Conservation (phyloP, 192 early-diverging fungal species). For the Pilaira anomala region DNA sequence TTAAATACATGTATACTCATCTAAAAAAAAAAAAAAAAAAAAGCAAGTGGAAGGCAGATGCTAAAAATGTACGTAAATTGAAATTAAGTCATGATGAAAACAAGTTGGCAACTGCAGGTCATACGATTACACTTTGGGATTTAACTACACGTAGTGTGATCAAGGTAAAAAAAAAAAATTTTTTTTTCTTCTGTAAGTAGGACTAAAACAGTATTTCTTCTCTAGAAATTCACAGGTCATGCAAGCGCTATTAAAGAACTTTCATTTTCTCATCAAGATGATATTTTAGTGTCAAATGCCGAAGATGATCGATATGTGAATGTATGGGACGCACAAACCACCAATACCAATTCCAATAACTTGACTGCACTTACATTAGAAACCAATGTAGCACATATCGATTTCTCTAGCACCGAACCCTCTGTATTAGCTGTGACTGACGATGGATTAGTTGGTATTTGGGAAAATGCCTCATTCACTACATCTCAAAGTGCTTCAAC, state of each 20-base stretch:
- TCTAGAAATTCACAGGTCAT: conserved; percentile 51
- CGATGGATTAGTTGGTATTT: conserved; percentile 49
- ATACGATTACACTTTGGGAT: conserved; percentile 56
- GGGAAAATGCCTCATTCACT: conserved; percentile 43
- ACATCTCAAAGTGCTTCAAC: not conserved
- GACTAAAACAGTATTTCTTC: not conserved
- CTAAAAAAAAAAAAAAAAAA: not conserved
- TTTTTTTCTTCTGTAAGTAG: not conserved
- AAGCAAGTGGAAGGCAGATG: conserved; percentile 53
- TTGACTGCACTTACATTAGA: conserved; percentile 48
- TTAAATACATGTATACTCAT: conserved; percentile 6
- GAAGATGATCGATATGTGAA: conserved; percentile 55
- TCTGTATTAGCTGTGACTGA: conserved; percentile 51
- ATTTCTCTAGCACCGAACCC: conserved; percentile 40
- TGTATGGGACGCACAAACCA: conserved; percentile 48
- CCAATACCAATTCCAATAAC: conserved; percentile 38
- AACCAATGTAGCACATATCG: conserved; percentile 44
- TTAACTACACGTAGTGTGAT: conserved; percentile 37
- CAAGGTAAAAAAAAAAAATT: no score
- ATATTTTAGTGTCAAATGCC: conserved; percentile 44
- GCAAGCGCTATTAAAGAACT: conserved; percentile 47
- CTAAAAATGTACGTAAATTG: conserved; percentile 44
- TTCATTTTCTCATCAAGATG: conserved; percentile 44
- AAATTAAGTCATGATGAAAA: conserved; percentile 48
- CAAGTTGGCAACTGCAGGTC: conserved; percentile 51